Percentiles rank a stretch among this genome's conserved stretches.
Evolutionary conservation across 148 eudicot species (phyloP).

Genomic region (Amaranthus hypochondriacus): DNA sequence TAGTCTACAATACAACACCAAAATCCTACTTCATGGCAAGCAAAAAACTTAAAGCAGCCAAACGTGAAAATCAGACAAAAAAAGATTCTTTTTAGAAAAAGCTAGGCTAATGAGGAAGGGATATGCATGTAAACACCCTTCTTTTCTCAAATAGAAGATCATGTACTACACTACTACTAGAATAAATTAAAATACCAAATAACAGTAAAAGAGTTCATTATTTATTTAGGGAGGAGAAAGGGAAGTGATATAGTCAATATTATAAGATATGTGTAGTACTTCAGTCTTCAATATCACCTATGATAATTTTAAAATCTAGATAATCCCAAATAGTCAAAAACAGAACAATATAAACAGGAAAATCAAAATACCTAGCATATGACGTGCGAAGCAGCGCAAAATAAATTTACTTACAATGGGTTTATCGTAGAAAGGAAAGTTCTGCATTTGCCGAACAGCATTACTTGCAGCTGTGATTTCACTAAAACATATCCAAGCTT

Average conservation of each 20-base stretch:
- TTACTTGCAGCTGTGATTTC: conserved; percentile 93
- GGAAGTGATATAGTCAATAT: not conserved
- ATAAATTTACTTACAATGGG: conserved; percentile 56
- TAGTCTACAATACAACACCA: not conserved
- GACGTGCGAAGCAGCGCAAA: not conserved
- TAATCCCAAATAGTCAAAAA: not conserved
- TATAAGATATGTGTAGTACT: not conserved
- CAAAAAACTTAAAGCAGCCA: not conserved
- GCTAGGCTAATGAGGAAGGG: not conserved
- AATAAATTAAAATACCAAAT: too few species aligned
- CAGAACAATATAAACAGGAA: not conserved
- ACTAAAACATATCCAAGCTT: conserved; percentile 90
- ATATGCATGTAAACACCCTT: not conserved
- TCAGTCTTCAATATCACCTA: not conserved
- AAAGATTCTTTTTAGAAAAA: not conserved
- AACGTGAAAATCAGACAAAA: not conserved
- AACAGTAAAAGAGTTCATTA: not conserved
- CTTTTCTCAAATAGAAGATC: not conserved
- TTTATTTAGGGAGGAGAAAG: not conserved
- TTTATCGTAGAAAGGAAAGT: conserved; percentile 89
- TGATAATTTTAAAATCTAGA: not conserved
- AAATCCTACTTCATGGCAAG: not conserved
- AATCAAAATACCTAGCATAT: not conserved
- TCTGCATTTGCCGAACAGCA: conserved; percentile 97
- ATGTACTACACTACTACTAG: not conserved